phyloP scores from a whole-genome alignment of 177 flowering plant species.

The Vitis hybrid region DNA sequence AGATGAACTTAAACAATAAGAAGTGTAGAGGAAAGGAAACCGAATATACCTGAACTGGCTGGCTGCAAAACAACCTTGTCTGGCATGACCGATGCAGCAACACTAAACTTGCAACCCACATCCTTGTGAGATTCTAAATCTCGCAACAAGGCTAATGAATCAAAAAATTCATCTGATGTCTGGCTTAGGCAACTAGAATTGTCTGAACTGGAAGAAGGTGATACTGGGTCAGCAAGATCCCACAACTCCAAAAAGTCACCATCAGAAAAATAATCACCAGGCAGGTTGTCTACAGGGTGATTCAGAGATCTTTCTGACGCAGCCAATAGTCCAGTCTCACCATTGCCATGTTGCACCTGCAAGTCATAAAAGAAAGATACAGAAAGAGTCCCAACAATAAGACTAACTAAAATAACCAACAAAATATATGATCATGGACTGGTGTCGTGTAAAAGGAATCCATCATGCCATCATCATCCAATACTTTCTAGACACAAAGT shows the following conservation, averaged over 20 bases:
- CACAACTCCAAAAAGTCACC: conserved; percentile 54
- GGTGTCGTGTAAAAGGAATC: no score
- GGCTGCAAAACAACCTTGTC: conserved; percentile 24
- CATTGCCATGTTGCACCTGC: conserved; percentile 27
- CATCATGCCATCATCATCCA: no score
- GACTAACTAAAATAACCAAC: neutral
- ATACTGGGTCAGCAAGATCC: conserved; percentile 44
- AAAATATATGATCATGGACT: no score
- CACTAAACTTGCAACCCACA: conserved; percentile 20
- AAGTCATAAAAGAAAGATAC: conserved; percentile 6
- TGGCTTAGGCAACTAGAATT: conserved; percentile 43
- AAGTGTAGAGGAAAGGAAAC: neutral
- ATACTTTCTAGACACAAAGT: no score
- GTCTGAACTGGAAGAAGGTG: conserved; percentile 46
- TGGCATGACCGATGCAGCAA: conserved; percentile 15
- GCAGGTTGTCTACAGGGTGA: conserved; percentile 12
- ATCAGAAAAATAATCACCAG: conserved; percentile 7
- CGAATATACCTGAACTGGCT: conserved; percentile 37
- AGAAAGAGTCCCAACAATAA: neutral
- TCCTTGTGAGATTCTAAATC: conserved; percentile 30
- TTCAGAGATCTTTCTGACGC: conserved; percentile 4
- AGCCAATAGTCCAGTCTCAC: conserved; percentile 8
- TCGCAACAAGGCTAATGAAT: conserved; percentile 32
- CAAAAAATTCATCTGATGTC: conserved; percentile 53
- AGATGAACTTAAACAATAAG: neutral